Evolutionary conservation across 208 protist species (phyloP), one percentile per base, ranked within the genome.

Genomic region (Angomonas ambiguus): DNA sequence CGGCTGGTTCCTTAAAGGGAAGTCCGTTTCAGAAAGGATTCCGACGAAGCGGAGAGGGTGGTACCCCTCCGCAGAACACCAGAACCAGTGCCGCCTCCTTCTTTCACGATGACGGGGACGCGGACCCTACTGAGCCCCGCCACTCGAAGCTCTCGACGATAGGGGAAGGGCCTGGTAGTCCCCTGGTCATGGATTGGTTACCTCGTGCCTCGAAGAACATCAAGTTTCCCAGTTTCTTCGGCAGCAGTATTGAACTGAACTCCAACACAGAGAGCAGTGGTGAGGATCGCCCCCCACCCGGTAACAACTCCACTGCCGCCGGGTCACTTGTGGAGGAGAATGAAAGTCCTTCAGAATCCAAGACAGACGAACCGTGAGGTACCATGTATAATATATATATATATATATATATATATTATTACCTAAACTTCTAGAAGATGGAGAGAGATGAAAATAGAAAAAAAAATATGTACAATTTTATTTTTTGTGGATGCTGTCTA

Each of bases 381-480:
- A 48, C 18, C 11, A 48, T n/a, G 18, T n/a, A 48, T n/a, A 48
- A 48, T n/a, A 48, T n/a, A 11, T n/a, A 48, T 48, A 18, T 48
- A 48, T 48, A 55, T 55, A 20, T 55, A 55, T 55, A 55, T 28
- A 8, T 55, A 30, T 55, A 30, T 55, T 30, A 55, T 55, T 18
- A 20, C 18, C 6, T 55, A 27, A 55, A 30, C 20, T 55, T 55
- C 11, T 20, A 30, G 24, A 5, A 27, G 4, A 55, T 55, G 24
- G 8, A 18, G 6, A 55, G 20, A 55, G 4, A 20, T 20, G 24
- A 34, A 11, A 1, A 2, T 2, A 32, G 31, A 31, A 28, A 58
- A 8, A 58, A 58, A 32, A 58, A 58, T 34, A 58, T 58, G 51
- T 58, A 58, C 11, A 53, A 25, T 2, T n/a, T n/a, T n/a, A n/a